A percentile compares a stretch with the other conserved stretches of the same genome.
Evolutionary conservation across 1,284 basidiomycete genomes (phyloP).

Genomic region (Stereum hirsutum): DNA sequence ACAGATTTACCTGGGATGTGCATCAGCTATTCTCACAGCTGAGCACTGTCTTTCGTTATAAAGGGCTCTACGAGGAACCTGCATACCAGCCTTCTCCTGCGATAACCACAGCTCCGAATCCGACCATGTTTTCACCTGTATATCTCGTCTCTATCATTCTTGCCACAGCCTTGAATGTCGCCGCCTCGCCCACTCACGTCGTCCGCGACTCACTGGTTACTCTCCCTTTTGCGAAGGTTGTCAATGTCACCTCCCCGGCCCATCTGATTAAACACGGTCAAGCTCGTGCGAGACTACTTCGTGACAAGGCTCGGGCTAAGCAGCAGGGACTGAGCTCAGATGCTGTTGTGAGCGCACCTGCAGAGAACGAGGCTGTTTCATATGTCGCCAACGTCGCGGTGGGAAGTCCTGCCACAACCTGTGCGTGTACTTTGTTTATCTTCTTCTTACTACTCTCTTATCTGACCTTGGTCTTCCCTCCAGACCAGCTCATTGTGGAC

Average conservation of each 20-base stretch:
- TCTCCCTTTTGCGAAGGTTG: constrained; percentile 36
- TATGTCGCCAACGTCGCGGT: constrained; percentile 25
- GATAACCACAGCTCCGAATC: not conserved
- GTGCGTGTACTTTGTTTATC: no score
- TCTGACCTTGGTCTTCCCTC: no score
- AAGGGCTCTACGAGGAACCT: no score
- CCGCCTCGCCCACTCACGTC: constrained; percentile 35
- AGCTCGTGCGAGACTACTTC: constrained; percentile 36
- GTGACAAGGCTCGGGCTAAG: constrained; percentile 26
- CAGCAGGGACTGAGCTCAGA: constrained; percentile 23
- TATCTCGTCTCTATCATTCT: constrained; percentile 31
- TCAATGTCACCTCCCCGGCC: constrained; percentile 36
- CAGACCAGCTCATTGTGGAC: constrained; percentile 19
- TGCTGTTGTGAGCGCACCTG: constrained; percentile 21
- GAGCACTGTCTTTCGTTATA: no score
- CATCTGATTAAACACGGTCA: constrained; percentile 47
- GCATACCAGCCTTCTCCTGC: no score
- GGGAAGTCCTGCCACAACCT: constrained; percentile 23
- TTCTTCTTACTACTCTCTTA: no score
- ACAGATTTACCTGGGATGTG: no score
- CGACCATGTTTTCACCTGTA: constrained; percentile 20
- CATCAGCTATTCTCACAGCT: no score
- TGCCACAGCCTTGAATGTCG: constrained; percentile 32
- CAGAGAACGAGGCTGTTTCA: constrained; percentile 28
- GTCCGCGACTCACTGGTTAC: constrained; percentile 30